Percentiles rank a stretch among this genome's conserved stretches.
Evolutionary conservation across 768 basidiomycete species (phyloP).

Genomic region (Hirschioporus abietinus): DNA sequence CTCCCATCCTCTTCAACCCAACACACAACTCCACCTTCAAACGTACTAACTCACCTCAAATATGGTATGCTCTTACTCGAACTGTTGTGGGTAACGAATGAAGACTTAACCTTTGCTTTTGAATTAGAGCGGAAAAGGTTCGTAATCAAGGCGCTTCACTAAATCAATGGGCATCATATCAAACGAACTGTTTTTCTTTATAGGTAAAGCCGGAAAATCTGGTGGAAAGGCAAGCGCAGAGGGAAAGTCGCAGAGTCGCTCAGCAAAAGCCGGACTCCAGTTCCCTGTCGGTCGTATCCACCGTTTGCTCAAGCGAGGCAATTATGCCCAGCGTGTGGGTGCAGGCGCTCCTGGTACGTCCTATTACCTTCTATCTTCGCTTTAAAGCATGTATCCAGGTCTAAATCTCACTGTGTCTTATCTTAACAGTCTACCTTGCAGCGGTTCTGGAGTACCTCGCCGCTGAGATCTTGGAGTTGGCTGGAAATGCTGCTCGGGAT

Average conservation of each 20-base stretch:
- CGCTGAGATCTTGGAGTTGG: constrained; percentile 91
- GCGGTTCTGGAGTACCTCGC: constrained; percentile 91
- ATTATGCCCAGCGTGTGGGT: constrained; percentile 84
- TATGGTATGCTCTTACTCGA: background rate
- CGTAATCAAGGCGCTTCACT: constrained; percentile 1
- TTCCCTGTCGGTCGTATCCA: constrained; percentile 94
- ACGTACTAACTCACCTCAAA: background rate
- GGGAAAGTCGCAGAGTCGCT: constrained; percentile 60
- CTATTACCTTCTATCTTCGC: no score
- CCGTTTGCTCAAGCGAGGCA: constrained; percentile 80
- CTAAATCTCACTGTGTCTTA: constrained; percentile 3
- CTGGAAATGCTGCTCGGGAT: constrained; percentile 84
- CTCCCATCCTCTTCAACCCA: constrained; percentile 1
- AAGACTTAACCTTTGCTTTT: background rate
- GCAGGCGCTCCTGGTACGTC: constrained; percentile 75
- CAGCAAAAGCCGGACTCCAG: constrained; percentile 72
- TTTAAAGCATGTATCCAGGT: background rate
- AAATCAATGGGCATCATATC: background rate
- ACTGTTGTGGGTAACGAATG: background rate
- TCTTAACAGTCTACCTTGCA: constrained; percentile 71
- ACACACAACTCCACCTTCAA: constrained; percentile 6
- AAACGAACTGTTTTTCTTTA: background rate
- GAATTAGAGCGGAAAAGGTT: constrained; percentile 36
- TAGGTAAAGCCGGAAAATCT: constrained; percentile 55
- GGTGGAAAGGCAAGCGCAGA: constrained; percentile 60